Percentiles rank a stretch among this genome's conserved stretches.
Evolutionary conservation across 1,139 yeast species (phyloP).

Genomic region (Scheffersomyces segobiensis): DNA sequence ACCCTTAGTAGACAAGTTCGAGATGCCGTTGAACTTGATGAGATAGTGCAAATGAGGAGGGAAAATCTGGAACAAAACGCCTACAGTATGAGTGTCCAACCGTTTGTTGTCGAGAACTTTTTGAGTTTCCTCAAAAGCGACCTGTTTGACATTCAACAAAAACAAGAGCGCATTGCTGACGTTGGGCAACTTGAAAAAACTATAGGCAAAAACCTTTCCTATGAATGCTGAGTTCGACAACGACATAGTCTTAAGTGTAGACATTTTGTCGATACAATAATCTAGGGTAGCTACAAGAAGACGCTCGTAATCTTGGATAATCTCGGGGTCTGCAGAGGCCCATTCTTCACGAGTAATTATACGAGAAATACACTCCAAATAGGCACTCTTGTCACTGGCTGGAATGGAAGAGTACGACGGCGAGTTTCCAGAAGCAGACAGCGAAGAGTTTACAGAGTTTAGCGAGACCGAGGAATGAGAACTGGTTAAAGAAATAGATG

Average conservation of each 20-base stretch:
- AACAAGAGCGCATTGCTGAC: conserved; percentile 64
- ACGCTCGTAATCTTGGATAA: conserved; percentile 25
- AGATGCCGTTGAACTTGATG: conserved; percentile 36
- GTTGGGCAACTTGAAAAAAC: conserved; percentile 61
- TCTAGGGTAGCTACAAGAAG: conserved; percentile 56
- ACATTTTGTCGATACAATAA: conserved; percentile 50
- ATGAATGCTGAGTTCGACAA: conserved; percentile 67
- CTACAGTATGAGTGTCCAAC: conserved; percentile 2
- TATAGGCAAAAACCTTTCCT: conserved; percentile 77
- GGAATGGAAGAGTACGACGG: conserved; percentile 14
- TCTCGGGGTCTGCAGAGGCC: conserved; percentile 32
- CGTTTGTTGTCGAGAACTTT: conserved; percentile 7
- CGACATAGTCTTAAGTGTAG: conserved; percentile 56
- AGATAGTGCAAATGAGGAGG: conserved; percentile 42
- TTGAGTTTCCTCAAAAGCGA: conserved; percentile 22
- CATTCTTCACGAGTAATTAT: conserved; percentile 67
- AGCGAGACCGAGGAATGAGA: not conserved
- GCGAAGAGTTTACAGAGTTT: not conserved
- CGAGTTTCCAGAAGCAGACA: conserved; percentile 2
- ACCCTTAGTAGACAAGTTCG: conserved; percentile 16
- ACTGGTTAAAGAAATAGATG: not conserved
- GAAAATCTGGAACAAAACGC: conserved; percentile 21
- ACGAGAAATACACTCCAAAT: conserved; percentile 71
- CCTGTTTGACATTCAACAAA: conserved; percentile 56
- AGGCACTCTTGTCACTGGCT: conserved; percentile 63